Conservation (phyloP, 805 yeast species). For the Ogataea salicorniae region DNA sequence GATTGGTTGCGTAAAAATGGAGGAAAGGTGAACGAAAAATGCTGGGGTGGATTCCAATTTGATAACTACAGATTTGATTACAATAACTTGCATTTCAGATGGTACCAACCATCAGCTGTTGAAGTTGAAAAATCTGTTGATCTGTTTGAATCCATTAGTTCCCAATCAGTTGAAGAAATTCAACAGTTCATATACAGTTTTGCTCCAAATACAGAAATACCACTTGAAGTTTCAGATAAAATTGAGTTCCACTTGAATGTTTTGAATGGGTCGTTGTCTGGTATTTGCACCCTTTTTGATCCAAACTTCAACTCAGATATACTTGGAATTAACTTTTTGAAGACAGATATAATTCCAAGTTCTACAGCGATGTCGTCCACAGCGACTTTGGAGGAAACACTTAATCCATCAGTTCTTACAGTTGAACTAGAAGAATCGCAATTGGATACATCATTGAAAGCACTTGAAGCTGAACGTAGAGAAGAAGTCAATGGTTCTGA, state of each 20-base stretch:
- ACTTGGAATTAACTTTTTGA: slow-evolving; percentile 19
- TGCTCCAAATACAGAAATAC: slow-evolving; percentile 36
- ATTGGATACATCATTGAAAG: not conserved
- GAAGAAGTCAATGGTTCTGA: not conserved
- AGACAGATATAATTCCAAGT: not conserved
- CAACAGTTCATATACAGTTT: slow-evolving; percentile 48
- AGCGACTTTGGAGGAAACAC: slow-evolving; percentile 13
- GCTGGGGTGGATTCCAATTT: slow-evolving; percentile 77
- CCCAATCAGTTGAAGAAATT: slow-evolving; percentile 39
- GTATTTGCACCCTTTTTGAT: slow-evolving; percentile 67
- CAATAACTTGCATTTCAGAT: slow-evolving; percentile 51
- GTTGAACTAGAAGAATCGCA: not conserved
- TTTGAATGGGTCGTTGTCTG: slow-evolving; percentile 44
- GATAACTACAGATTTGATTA: slow-evolving; percentile 42
- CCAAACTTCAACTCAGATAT: slow-evolving; percentile 42
- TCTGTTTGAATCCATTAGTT: slow-evolving; percentile 46
- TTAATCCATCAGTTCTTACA: not conserved
- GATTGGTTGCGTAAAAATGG: slow-evolving; percentile 34
- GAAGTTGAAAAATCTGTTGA: slow-evolving; percentile 60
- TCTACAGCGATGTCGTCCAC: slow-evolving; percentile 16
- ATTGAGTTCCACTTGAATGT: slow-evolving; percentile 19
- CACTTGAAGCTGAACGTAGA: not conserved
- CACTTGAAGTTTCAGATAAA: slow-evolving; percentile 22
- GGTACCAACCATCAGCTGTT: slow-evolving; percentile 65
- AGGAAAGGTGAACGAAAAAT: slow-evolving; percentile 36